These are phyloP conservation scores for Epichloe bromicola DNA, from an alignment of 2,329 filamentous ascomycete species.

Conservation along the genomic window DNA sequence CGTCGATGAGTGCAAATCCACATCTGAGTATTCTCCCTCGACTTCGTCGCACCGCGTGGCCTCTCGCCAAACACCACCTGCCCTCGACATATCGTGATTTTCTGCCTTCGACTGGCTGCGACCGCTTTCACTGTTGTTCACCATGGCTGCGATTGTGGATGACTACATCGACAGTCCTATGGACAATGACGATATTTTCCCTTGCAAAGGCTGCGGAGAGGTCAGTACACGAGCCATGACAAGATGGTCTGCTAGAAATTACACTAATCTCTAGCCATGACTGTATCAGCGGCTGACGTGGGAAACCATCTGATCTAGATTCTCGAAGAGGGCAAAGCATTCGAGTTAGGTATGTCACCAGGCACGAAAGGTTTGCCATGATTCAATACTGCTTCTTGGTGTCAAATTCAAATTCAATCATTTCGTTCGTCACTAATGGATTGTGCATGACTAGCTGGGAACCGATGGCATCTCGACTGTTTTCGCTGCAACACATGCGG, in stretches of 20 bases:
- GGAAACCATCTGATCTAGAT: constrained; percentile 44
- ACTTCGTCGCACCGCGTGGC: neutral
- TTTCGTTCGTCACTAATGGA: constrained; percentile 10
- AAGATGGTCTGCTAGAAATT: neutral
- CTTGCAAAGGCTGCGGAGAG: constrained; percentile 88
- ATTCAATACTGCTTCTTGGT: no score
- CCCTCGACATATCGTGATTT: neutral
- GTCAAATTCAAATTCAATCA: neutral
- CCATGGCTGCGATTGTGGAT: constrained; percentile 39
- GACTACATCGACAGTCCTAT: constrained; percentile 52
- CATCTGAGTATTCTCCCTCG: neutral
- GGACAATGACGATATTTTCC: constrained; percentile 73
- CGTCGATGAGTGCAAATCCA: constrained; percentile 1
- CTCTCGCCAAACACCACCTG: neutral
- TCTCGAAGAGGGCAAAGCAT: constrained; percentile 95
- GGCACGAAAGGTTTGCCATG: neutral
- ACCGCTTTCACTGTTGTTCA: constrained; percentile 7
- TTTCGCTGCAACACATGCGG: constrained; percentile 95
- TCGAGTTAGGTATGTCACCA: constrained; percentile 70
- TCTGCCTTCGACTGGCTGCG: neutral
- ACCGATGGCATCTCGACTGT: constrained; percentile 97
- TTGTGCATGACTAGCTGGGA: constrained; percentile 51
- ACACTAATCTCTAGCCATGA: neutral
- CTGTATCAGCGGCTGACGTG: neutral
- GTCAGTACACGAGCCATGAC: constrained; percentile 28